phyloP scores from a whole-genome alignment of 306 rosid species.

The Fragaria nilgerrensis region DNA sequence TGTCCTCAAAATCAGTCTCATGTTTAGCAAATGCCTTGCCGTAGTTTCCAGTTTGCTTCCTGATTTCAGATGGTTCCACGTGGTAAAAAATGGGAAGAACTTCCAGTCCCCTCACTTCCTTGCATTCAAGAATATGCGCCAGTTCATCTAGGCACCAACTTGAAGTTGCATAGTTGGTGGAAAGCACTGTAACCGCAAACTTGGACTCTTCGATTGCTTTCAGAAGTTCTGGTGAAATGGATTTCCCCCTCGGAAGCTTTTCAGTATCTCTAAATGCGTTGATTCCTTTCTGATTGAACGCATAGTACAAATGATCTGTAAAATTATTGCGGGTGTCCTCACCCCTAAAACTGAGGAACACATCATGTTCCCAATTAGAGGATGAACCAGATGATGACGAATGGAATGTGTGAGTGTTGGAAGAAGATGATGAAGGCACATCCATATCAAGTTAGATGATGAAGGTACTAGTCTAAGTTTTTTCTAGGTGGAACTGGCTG shows the following conservation, averaged over 20 bases:
- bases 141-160: slow-evolving; percentile 2
- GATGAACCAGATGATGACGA: neutral
- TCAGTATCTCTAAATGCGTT: neutral
- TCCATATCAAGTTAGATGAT: neutral
- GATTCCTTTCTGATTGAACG: neutral
- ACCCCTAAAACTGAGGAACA: neutral
- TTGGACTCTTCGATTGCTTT: neutral
- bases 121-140: neutral
- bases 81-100: neutral
- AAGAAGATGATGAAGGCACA: neutral
- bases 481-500: too few relatives aligned
- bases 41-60: neutral
- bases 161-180: neutral
- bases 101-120: neutral
- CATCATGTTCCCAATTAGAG: neutral
- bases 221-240: neutral
- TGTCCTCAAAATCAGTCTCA: neutral
- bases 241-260: neutral
- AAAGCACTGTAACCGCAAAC: neutral
- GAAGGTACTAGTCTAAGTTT: neutral
- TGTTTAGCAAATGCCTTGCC: neutral
- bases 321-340: neutral
- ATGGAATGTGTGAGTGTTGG: neutral
- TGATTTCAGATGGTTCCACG: neutral
- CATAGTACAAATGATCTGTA: neutral